phyloP scores from a whole-genome alignment of 805 yeast species.

The Metschnikowia proteae region DNA sequence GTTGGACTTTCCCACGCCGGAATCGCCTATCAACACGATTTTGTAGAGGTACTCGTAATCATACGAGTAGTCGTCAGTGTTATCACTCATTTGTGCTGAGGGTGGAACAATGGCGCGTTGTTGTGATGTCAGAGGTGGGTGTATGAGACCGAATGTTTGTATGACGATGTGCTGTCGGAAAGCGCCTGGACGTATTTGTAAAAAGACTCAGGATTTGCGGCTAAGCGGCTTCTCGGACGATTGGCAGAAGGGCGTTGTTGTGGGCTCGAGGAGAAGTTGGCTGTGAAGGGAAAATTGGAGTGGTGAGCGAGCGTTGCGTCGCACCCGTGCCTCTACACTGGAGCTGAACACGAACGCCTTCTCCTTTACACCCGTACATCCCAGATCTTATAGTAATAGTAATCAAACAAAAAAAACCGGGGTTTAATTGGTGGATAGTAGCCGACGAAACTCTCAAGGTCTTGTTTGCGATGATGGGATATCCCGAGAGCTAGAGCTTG shows the following conservation, averaged over 20 bases:
- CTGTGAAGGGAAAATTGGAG: neutral
- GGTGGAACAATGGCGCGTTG: neutral
- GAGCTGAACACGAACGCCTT: neutral
- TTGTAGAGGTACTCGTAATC: constrained; percentile 90
- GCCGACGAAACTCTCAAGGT: too few species aligned
- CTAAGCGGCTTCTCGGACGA: neutral
- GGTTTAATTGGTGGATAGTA: too few species aligned
- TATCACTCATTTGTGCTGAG: constrained; percentile 22
- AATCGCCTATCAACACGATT: constrained; percentile 94
- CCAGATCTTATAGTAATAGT: neutral
- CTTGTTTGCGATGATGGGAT: too few species aligned
- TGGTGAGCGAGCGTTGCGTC: neutral
- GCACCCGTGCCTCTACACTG: constrained; percentile 1
- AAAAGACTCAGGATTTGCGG: too few species aligned
- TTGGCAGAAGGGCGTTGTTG: neutral
- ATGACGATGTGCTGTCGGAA: neutral
- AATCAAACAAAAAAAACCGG: too few species aligned
- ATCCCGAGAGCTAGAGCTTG: too few species aligned
- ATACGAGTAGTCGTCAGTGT: constrained; percentile 44
- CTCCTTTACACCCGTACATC: neutral
- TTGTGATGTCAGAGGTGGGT: neutral
- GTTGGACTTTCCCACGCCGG: constrained; percentile 96
- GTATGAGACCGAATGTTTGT: neutral
- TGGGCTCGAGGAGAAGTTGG: neutral
- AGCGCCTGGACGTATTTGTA: too few species aligned